These are phyloP conservation scores for Penicillium fimorum DNA, from an alignment of 495 filamentous ascomycete species.

Conservation along the genomic window DNA sequence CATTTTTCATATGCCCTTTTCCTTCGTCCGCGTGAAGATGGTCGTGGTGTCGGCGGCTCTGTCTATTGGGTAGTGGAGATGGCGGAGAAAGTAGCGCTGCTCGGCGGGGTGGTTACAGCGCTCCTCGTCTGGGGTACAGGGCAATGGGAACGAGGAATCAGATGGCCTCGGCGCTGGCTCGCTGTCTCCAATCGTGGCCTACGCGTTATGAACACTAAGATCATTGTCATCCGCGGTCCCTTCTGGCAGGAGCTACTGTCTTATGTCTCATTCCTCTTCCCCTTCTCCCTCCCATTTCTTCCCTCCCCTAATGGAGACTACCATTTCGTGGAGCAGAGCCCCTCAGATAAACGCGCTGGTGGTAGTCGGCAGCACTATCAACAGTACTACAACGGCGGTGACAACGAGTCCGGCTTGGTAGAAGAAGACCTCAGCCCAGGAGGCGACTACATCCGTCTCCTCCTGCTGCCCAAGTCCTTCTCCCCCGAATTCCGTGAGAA, in stretches of 20 bases:
- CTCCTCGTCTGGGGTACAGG: conserved; percentile 89
- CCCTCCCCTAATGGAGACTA: conserved; percentile 62
- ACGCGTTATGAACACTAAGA: conserved; percentile 89
- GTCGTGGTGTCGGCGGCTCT: conserved; percentile 81
- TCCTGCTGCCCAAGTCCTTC: conserved; percentile 92
- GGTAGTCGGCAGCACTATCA: conserved; percentile 40
- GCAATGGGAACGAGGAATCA: conserved; percentile 89
- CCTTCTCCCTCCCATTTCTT: conserved; percentile 65
- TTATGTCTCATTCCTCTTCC: conserved; percentile 71
- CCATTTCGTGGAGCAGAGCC: conserved; percentile 59
- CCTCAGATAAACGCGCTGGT: conserved; percentile 41
- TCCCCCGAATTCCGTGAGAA: conserved; percentile 94
- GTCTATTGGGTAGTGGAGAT: conserved; percentile 95
- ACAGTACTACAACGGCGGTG: conserved; percentile 41
- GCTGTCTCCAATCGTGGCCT: conserved; percentile 84
- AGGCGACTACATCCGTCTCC: conserved; percentile 85
- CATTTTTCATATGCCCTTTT: conserved; percentile 87
- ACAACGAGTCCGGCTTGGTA: conserved; percentile 54
- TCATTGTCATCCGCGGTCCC: conserved; percentile 79
- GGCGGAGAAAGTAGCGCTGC: conserved; percentile 79
- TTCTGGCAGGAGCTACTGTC: conserved; percentile 77
- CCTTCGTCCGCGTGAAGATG: conserved; percentile 85
- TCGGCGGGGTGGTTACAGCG: conserved; percentile 79
- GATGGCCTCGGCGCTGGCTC: conserved; percentile 93
- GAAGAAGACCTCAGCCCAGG: conserved; percentile 85